Base-by-base conservation (phyloP, 176 grass and related monocot genomes). In the Neostapfia colusana region DNA sequence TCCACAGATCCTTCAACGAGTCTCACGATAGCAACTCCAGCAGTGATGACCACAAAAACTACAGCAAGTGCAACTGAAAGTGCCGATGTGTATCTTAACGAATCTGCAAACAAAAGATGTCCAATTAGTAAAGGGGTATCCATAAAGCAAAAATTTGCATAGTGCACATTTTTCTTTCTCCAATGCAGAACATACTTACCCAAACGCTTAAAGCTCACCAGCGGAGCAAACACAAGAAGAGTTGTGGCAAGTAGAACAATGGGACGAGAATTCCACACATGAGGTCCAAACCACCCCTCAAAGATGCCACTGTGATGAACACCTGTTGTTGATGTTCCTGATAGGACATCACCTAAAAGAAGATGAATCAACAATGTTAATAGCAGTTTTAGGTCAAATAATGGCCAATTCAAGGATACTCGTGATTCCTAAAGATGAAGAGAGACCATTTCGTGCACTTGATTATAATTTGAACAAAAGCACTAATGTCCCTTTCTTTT, bases 261-360 rank as follows among this genome's bases (percentile, higher is more conserved):
- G 1, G 84, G 46, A 70, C 94, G 91, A 62, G 83, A 81, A 86
- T 81, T 91, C 91, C 95, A 97, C 51, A 85, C 69, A 23, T 89
- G 86, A 74, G 77, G 75, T 46, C 89, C 91, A 85, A 97, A 97
- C 91, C 95, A 97, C n/a, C 89, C 84, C 88, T 97, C 95, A 49
- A 93, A 86, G 26, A 97, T 78, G 25, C 95, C 91, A 54, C 36
- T 80, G 77, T 97, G 91, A 77, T 92, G 91, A 57, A 85, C 67
- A 39, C 91, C 91, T n/a, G 48, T 86, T 51, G 91, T 81, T 20
- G 94, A 93, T 87, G 91, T 97, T 81, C 94, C 94, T 8, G 94
- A 97, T 17, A 97, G 76, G 69, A 97, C 95, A 79, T 97, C 95
- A 79, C 91, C 94, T 97, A 41, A 40, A 50, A 35, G 58, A 51